Evolutionary conservation across 495 filamentous ascomycete genomes (phyloP), one percentile per base, ranked within the genome.

Genomic region (Xanthoparmelia taractica): DNA sequence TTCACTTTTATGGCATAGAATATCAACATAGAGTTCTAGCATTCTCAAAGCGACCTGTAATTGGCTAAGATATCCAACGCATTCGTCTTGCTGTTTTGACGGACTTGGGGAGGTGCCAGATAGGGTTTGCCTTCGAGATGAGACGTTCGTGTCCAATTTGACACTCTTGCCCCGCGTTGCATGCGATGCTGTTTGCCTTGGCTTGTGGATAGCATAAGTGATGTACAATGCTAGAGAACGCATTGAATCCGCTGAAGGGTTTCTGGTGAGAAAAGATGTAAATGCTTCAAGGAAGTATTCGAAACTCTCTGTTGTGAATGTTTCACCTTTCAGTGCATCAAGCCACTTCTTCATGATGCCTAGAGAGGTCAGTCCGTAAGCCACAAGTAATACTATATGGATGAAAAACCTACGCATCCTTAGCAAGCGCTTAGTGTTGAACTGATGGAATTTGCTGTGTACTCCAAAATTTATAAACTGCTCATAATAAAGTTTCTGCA

Each of bases 151-250:
- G 58, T 67, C 70, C 50, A 76, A 75, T 36, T 74, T 72, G 43
- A 80, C 71, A 63, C 80, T 85, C 65, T 81, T 84, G 67, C 80
- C 82, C 57, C 75, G 59, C n/a, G 41, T 33, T 11, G 59, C 43
- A 33, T 63, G 40, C 17, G 31, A 25, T n/a, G 31, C 15, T 41
- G 55, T 59, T 45, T 55, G 11, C 25, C 48, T 48, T 13, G 62
- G 55, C 61, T 87, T 87, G 71, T 97, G 92, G 59, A 97, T 82
- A 8, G 90, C 87, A 71, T 93, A 97, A 0, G 93, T 96, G 64
- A 98, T 89, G 66, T 94, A 97, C 54, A 96, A 80, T 23, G 95
- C 87, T 36, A 98, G 75, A n/a, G 90, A 90, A 29, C 92, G 85
- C 50, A 94, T 83, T 47, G 91, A 83, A 71, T 96, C 92, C 15